phyloP scores from a whole-genome alignment of 2,329 filamentous ascomycete species.

The Capronia americana region DNA sequence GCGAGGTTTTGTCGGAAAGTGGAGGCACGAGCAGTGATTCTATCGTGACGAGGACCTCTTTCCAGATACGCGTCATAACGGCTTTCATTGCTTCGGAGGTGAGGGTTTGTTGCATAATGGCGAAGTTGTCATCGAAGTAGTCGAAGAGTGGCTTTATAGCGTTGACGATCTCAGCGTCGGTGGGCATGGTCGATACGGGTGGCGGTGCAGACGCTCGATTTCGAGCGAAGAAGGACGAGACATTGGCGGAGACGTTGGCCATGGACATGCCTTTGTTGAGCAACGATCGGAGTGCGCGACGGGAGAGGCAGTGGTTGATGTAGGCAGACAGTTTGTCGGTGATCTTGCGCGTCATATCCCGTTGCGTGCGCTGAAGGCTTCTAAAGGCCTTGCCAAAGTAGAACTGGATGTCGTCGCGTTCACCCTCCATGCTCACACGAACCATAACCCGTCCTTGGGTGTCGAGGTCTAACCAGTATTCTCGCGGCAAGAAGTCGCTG shows the following conservation, averaged over 20 bases:
- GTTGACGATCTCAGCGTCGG: conserved; percentile 76
- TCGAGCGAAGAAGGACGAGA: conserved; percentile 69
- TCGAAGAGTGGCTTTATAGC: conserved; percentile 84
- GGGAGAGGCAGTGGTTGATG: conserved; percentile 87
- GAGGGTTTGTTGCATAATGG: conserved; percentile 96
- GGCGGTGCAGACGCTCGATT: conserved; percentile 49
- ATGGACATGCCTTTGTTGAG: conserved; percentile 75
- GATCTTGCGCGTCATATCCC: conserved; percentile 97
- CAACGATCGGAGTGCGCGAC: conserved; percentile 76
- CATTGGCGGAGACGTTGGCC: conserved; percentile 75
- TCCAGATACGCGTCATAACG: conserved; percentile 98
- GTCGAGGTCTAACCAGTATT: conserved; percentile 97
- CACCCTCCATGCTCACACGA: conserved; percentile 97
- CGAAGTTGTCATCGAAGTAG: conserved; percentile 98
- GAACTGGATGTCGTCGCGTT: conserved; percentile 97
- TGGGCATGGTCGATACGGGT: conserved; percentile 60
- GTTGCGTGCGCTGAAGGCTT: conserved; percentile 90
- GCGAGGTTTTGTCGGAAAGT: conserved; percentile 89
- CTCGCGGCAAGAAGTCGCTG: conserved; percentile 89
- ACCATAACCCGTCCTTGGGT: conserved; percentile 89
- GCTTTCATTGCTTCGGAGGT: conserved; percentile 97
- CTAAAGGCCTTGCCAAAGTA: conserved; percentile 98
- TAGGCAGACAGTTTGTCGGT: conserved; percentile 97
- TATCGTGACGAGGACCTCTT: conserved; percentile 91
- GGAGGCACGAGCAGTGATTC: conserved; percentile 90